Base-by-base conservation (phyloP, 768 basidiomycete species). In the Trametes cinnabarina region DNA sequence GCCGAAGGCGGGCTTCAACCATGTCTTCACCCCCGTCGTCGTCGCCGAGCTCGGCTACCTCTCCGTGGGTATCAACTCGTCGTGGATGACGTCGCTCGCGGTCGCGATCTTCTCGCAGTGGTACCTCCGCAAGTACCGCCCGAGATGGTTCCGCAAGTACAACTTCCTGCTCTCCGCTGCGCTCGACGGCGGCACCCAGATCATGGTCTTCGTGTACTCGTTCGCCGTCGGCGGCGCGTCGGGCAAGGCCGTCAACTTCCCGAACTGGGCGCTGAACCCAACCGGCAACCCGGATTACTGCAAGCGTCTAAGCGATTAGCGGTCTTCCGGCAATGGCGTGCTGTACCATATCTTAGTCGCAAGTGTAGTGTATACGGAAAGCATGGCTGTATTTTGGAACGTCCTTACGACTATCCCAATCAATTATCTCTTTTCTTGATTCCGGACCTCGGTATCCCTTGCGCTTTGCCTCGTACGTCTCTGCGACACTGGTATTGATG, bases 61-160 rank as follows among this genome's bases (percentile, higher is more conserved):
- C 49, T 76, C 75, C 54, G 80, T 80, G 42, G 82, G 82, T 14
- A 82, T 84, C 69, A 84, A 84, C 72, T 77, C 76, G 12, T 78
- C 75, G 11, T 72, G 79, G 23, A 77, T 80, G 68, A 74, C 64
- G 42, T 75, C 76, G 1, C 77, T 80, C 67, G 59, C 65, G 12
- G 51, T 79, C 22, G 77, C 75, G 35, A 69, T 77, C 11, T 73
- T 79, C 62, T 78, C 76, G 6, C 78, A 78, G 57, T 78, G 70
- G 61, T 80, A 77, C 49, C 67, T 78, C 11, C 69, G 80, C 59
- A 61, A 56, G 60, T 76, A 77, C 57, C 74, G 75, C 26, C 73
- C 79, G 17, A 66, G 72, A 17, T 81, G 77, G 74, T 82, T 77
- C 74, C 70, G 75, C 58, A 80, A 79, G 64, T 80, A 80, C 68